A percentile compares a stretch with the other conserved stretches of the same genome.
phyloP scores from a whole-genome alignment of 305 asterid species.

The Fraxinus albicans region DNA sequence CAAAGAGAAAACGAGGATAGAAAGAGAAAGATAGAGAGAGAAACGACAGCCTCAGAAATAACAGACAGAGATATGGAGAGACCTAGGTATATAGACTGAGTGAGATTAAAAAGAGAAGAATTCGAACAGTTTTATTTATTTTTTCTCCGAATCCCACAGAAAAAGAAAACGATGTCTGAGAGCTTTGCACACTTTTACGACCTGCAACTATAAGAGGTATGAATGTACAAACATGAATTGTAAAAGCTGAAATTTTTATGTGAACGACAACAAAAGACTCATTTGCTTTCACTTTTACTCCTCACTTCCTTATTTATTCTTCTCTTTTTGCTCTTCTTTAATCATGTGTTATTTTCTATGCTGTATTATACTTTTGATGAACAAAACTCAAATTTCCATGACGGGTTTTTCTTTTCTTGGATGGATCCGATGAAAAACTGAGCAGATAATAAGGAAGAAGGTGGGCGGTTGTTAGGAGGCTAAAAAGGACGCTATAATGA shows the following conservation, averaged over 20 bases:
- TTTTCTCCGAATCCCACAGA: slow-evolving; percentile 49
- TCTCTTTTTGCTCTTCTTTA: slow-evolving; percentile 2
- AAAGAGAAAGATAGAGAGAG: slow-evolving; percentile 39
- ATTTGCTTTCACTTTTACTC: slow-evolving; percentile 55
- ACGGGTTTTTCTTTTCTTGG: slow-evolving; percentile 4
- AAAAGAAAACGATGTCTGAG: slow-evolving; percentile 88
- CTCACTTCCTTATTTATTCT: slow-evolving; percentile 36
- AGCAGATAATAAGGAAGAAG: slow-evolving; percentile 7
- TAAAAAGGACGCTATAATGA: slow-evolving; percentile 38
- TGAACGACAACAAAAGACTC: slow-evolving; percentile 24
- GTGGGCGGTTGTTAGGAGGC: slow-evolving; percentile 18
- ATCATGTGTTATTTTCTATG: not conserved
- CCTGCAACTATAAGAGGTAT: slow-evolving; percentile 81
- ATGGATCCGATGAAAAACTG: slow-evolving; percentile 21
- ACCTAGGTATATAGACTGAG: not conserved
- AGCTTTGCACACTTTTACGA: slow-evolving; percentile 56
- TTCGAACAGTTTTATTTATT: slow-evolving; percentile 1
- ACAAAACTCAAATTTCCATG: not conserved
- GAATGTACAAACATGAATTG: slow-evolving; percentile 24
- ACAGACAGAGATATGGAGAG: slow-evolving; percentile 36
- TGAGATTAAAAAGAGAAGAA: slow-evolving; percentile 16
- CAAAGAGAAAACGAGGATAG: slow-evolving; percentile 32
- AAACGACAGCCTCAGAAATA: slow-evolving; percentile 54
- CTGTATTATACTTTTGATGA: not conserved
- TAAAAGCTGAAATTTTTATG: slow-evolving; percentile 42